Evolutionary conservation across 169 alveolate species (phyloP).

Genomic region (Plasmodium chabaudi): DNA sequence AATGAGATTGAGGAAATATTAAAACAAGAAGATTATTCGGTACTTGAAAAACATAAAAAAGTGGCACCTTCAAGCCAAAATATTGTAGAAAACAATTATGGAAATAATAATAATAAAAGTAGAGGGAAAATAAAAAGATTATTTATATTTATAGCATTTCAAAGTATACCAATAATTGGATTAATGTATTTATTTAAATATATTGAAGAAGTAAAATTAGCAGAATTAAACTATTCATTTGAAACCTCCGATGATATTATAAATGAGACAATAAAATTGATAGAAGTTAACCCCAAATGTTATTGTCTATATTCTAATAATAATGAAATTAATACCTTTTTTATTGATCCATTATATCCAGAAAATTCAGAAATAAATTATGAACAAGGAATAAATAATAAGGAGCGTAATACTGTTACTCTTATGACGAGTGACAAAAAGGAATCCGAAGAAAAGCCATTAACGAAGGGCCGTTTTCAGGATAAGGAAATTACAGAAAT

Average conservation of each 20-base stretch:
- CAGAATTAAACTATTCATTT: constrained; percentile 33
- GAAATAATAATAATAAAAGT: constrained; percentile 4
- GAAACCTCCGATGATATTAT: constrained; percentile 55
- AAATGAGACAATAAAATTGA: constrained; percentile 27
- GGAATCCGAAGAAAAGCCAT: background rate
- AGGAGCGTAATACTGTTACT: background rate
- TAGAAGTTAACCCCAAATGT: constrained; percentile 37
- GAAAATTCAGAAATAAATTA: constrained; percentile 51
- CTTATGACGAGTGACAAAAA: background rate
- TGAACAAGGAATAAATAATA: background rate
- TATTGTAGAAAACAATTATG: background rate
- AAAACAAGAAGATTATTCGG: constrained; percentile 10
- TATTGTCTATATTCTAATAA: constrained; percentile 32
- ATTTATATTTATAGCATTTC: constrained; percentile 50
- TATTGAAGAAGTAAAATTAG: constrained; percentile 37
- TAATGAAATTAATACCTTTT: constrained; percentile 42
- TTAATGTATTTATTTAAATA: constrained; percentile 65
- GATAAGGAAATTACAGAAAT: background rate
- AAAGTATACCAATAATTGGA: constrained; percentile 55
- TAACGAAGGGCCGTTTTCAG: background rate
- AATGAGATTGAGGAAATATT: constrained; percentile 62
- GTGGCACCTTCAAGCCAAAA: background rate
- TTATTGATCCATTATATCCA: constrained; percentile 46
- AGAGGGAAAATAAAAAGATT: constrained; percentile 59
- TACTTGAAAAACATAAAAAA: background rate